Evolutionary conservation across 176 grass and related monocot genomes (phyloP).

Genomic region (Aechmea fasciata): DNA sequence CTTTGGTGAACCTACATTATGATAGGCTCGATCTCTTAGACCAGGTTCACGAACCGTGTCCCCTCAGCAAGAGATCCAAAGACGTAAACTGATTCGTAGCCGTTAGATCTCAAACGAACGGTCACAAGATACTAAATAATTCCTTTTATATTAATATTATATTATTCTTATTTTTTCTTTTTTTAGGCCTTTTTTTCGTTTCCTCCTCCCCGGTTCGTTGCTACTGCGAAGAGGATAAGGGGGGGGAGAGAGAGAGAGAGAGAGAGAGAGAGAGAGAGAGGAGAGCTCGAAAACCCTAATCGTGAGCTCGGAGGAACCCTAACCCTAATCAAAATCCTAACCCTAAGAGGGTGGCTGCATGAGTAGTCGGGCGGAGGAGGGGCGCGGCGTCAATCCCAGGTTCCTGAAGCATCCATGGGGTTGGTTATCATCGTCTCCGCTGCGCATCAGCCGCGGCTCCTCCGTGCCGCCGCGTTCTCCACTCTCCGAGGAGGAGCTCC

Average conservation of each 20-base stretch:
- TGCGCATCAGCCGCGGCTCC: background rate
- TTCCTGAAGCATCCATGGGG: conserved; percentile 26
- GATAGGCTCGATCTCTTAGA: too few relatives aligned
- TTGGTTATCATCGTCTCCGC: conserved; percentile 6
- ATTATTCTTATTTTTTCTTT: too few relatives aligned
- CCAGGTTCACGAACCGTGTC: too few relatives aligned
- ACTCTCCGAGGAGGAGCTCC: background rate
- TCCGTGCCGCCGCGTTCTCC: background rate
- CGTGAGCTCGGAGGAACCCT: conserved; percentile 1
- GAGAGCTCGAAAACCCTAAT: background rate
- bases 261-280: background rate
- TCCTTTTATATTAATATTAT: too few relatives aligned
- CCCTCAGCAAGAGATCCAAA: too few relatives aligned
- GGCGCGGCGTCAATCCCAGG: conserved; percentile 4
- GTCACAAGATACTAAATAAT: too few relatives aligned
- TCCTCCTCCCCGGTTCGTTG: too few relatives aligned
- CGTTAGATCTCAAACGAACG: background rate
- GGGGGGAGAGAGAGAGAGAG: background rate
- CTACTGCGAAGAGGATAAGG: background rate
- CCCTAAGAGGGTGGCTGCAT: background rate
- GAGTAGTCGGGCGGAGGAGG: background rate
- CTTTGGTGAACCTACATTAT: too few relatives aligned
- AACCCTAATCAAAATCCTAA: conserved; percentile 1
- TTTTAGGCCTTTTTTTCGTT: too few relatives aligned
- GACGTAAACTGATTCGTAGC: background rate